Base-by-base conservation (phyloP, 2,329 filamentous ascomycete species). In the Penicillium sp. region DNA sequence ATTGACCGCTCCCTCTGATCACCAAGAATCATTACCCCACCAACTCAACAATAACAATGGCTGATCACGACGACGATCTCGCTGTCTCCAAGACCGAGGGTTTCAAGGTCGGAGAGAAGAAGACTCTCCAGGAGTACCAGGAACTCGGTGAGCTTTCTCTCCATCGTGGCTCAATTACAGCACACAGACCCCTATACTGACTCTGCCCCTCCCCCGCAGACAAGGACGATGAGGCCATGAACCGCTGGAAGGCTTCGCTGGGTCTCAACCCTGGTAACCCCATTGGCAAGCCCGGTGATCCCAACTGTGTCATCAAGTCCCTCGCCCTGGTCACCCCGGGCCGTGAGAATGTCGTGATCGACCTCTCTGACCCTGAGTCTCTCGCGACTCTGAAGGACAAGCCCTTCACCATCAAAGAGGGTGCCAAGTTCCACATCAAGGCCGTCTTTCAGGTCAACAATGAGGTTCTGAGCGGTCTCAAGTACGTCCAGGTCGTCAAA, bases 101-200 rank as follows among this genome's bases (percentile, higher is more conserved):
- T 72, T 97, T 96, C 87, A 96, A 95, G 85, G 88, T 96, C 71
- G 92, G 90, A 64, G 90, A 96, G 84, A 96, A 96, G 87, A 96
- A 97, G 84, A 95, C 90, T 65, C 82, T 99, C 70, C 89, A 93
- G 60, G 89, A 96, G 76, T 96, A 96, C 78, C 83, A 93, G 70
- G 82, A 96, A 74, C 88, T 99, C 77, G 94, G 91, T 95, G 80
- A 70, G 89, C 64, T 64, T 12, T 34, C 33, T 31, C 33, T 34
- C 6, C 10, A 16, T 31, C 24, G 39, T 39, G 28, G 47, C 43
- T 42, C 18, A 41, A 24, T 34, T 24, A 50, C 28, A 39, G 38
- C 28, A 34, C 18, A 34, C 44, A 34, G 21, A n/a, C 33, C 45
- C 49, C 24, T 45, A 23, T 6, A 38, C 34, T 53, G 42, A 56